Conservation (phyloP, 2,329 filamentous ascomycete species). For the Exophiala alcalophila region DNA sequence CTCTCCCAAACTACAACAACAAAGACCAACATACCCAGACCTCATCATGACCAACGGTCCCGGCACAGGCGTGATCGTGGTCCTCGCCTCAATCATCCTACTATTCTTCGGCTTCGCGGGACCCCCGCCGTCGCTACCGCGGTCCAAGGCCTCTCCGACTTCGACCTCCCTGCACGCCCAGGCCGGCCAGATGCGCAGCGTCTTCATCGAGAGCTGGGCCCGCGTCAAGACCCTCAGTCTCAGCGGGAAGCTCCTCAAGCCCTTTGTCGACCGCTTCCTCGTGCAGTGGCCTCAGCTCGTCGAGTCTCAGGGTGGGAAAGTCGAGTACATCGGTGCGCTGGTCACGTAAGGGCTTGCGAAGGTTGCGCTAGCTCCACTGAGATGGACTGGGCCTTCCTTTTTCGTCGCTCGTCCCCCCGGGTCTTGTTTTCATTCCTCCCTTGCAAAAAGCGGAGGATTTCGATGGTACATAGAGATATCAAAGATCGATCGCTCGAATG, state of each 20-base stretch:
- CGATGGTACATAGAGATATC: too few relatives aligned
- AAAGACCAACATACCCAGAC: conserved; percentile 56
- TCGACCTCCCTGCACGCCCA: not conserved
- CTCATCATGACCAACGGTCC: conserved; percentile 85
- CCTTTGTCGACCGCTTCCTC: conserved; percentile 71
- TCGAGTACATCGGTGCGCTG: conserved; percentile 27
- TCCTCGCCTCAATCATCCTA: conserved; percentile 56
- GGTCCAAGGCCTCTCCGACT: conserved; percentile 34
- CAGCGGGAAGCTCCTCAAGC: conserved; percentile 72
- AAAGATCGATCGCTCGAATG: too few relatives aligned
- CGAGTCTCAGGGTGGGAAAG: conserved; percentile 27
- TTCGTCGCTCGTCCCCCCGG: too few relatives aligned
- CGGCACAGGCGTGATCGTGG: conserved; percentile 76
- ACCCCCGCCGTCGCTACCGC: conserved; percentile 36
- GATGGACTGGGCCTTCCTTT: too few relatives aligned
- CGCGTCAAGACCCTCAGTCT: conserved; percentile 78
- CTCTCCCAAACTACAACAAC: conserved; percentile 21
- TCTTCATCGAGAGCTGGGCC: conserved; percentile 94
- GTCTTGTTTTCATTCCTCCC: too few relatives aligned
- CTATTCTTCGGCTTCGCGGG: conserved; percentile 45
- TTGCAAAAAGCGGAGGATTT: too few relatives aligned
- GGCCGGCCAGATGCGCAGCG: conserved; percentile 61
- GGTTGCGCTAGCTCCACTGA: not conserved
- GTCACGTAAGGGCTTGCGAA: conserved; percentile 16
- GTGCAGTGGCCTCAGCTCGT: conserved; percentile 75